Percentiles rank a stretch among this genome's conserved stretches.
These are phyloP conservation scores for Oryza coarctata DNA, from an alignment of 176 grass and related monocot species.

Conservation along the genomic window DNA sequence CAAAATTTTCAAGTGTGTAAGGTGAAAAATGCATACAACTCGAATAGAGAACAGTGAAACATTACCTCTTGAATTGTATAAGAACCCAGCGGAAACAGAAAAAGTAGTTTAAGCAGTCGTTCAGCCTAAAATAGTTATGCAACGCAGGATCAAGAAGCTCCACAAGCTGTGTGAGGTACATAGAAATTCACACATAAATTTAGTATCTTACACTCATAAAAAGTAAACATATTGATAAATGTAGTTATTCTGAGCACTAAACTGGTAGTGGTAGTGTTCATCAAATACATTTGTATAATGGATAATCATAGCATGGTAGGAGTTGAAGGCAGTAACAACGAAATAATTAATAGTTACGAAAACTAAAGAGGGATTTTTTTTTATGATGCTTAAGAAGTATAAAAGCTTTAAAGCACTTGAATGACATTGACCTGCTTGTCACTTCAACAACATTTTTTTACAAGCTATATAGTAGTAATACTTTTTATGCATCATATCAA, in stretches of 20 bases:
- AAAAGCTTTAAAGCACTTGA: neutral
- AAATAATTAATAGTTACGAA: neutral
- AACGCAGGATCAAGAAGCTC: constrained; percentile 82
- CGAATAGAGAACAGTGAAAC: neutral
- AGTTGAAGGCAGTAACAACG: constrained; percentile 2
- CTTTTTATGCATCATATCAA: neutral
- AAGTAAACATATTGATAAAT: neutral
- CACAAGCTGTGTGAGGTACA: constrained; percentile 67
- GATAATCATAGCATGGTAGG: neutral
- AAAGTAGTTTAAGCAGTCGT: constrained; percentile 95
- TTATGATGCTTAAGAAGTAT: neutral
- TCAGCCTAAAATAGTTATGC: constrained; percentile 87
- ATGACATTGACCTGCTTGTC: neutral
- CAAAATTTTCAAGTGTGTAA: constrained; percentile 1
- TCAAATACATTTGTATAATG: neutral
- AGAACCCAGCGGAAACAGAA: constrained; percentile 99
- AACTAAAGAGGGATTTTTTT: neutral
- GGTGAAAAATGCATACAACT: constrained; percentile 12
- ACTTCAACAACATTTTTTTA: constrained; percentile 5
- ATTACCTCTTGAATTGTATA: constrained; percentile 99
- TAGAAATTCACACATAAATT: constrained; percentile 21
- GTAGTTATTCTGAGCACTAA: constrained; percentile 6
- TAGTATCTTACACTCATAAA: constrained; percentile 15
- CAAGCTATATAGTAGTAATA: neutral
- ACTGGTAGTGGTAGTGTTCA: neutral